Percentiles rank a stretch among this genome's conserved stretches.
Evolutionary conservation across 176 grass and related monocot genomes (phyloP).

Genomic region (bread wheat (Triticum aestivum)): IWGSC_CS_RefSeq_v2.1 NC_057812.1:143238586-143239085

Average conservation of each 20-base stretch:
- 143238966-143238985: background rate
- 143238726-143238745: background rate
- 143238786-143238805: background rate
- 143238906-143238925: background rate
- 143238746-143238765: background rate
- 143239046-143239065: background rate
- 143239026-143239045: background rate
- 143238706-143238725: background rate
- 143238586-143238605: background rate
- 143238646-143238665: slow-evolving; percentile 32
- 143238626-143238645: background rate
- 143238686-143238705: background rate
- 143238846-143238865: background rate
- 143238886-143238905: slow-evolving; percentile 28
- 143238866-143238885: slow-evolving; percentile 50
- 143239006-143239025: background rate
- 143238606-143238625: background rate
- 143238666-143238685: slow-evolving; percentile 20
- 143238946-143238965: background rate
- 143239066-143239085: background rate
- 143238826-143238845: slow-evolving; percentile 7
- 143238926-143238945: background rate
- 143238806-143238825: background rate
- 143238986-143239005: background rate
- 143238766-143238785: background rate